Conservation (phyloP, 1,139 yeast genomes). For the Hyphopichia fennica region DNA sequence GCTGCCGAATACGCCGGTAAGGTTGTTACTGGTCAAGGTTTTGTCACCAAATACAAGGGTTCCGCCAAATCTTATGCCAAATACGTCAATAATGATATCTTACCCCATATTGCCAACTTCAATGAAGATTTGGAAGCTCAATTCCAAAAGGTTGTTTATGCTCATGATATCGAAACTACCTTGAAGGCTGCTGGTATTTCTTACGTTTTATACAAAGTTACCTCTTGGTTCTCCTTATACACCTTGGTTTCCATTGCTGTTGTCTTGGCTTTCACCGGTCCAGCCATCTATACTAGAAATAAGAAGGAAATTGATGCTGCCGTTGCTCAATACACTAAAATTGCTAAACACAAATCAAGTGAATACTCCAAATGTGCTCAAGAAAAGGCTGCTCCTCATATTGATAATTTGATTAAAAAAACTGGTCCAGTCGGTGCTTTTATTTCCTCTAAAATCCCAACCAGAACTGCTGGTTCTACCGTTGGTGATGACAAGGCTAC, state of each 20-base stretch:
- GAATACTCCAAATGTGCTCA: slow-evolving; percentile 53
- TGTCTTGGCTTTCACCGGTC: slow-evolving; percentile 69
- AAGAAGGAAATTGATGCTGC: slow-evolving; percentile 80
- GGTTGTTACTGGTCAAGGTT: slow-evolving; percentile 67
- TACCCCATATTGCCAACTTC: slow-evolving; percentile 46
- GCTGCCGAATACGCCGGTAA: slow-evolving; percentile 70
- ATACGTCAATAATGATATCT: slow-evolving; percentile 38
- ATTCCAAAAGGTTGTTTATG: slow-evolving; percentile 60
- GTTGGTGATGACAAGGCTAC: slow-evolving; percentile 50
- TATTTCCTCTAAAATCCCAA: slow-evolving; percentile 59
- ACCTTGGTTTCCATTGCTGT: slow-evolving; percentile 59
- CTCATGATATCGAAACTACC: slow-evolving; percentile 67
- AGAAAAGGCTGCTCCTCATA: slow-evolving; percentile 52
- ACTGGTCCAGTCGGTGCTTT: slow-evolving; percentile 66
- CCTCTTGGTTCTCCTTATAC: slow-evolving; percentile 77
- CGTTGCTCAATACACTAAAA: slow-evolving; percentile 54
- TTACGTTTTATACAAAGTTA: slow-evolving; percentile 67
- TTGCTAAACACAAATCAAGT: slow-evolving; percentile 56
- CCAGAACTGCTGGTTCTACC: slow-evolving; percentile 73
- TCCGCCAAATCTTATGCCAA: slow-evolving; percentile 36
- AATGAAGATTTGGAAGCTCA: slow-evolving; percentile 46
- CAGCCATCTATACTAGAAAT: slow-evolving; percentile 71
- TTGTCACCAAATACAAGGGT: slow-evolving; percentile 68
- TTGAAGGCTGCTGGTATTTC: slow-evolving; percentile 69
- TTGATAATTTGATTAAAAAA: slow-evolving; percentile 49